Percentiles rank a stretch among this genome's conserved stretches.
phyloP scores from a whole-genome alignment of 257 asterid species.

The Hygrophila difformis region DNA sequence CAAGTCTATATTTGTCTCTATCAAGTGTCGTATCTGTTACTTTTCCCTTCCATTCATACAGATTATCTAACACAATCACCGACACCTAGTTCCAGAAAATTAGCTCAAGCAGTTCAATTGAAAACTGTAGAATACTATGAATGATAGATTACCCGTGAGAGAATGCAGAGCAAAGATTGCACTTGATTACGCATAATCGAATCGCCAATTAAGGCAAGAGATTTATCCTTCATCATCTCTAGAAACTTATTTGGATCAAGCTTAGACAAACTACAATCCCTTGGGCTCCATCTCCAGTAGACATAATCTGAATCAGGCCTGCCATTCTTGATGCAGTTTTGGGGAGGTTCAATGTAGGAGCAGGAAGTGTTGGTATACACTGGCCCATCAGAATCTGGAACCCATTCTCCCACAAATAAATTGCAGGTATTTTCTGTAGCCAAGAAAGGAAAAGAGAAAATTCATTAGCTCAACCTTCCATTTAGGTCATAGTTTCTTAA shows the following conservation, averaged over 20 bases:
- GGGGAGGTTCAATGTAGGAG: conserved; percentile 40
- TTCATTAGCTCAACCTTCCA: no score
- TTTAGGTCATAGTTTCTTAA: no score
- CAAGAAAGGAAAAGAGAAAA: background rate
- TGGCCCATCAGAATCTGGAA: conserved; percentile 45
- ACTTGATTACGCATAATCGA: conserved; percentile 66
- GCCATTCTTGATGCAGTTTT: conserved; percentile 62
- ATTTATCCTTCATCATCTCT: conserved; percentile 39
- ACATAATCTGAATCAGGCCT: conserved; percentile 48
- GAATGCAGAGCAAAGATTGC: conserved; percentile 58
- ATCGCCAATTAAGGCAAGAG: conserved; percentile 62
- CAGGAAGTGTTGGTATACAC: conserved; percentile 45
- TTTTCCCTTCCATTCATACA: no score
- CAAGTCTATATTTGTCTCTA: no score
- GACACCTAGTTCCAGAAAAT: no score
- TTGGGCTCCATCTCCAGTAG: conserved; percentile 66
- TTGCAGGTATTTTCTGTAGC: conserved; percentile 35
- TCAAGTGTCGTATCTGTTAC: no score
- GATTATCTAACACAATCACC: no score
- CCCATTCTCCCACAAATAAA: conserved; percentile 56
- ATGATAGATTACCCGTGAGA: conserved; percentile 45
- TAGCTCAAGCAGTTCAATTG: no score
- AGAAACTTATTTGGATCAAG: conserved; percentile 37
- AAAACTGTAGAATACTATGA: no score
- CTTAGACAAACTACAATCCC: conserved; percentile 41